Evolutionary conservation across 805 yeast species (phyloP).

Genomic region (Jamesozyma spencerorum): DNA sequence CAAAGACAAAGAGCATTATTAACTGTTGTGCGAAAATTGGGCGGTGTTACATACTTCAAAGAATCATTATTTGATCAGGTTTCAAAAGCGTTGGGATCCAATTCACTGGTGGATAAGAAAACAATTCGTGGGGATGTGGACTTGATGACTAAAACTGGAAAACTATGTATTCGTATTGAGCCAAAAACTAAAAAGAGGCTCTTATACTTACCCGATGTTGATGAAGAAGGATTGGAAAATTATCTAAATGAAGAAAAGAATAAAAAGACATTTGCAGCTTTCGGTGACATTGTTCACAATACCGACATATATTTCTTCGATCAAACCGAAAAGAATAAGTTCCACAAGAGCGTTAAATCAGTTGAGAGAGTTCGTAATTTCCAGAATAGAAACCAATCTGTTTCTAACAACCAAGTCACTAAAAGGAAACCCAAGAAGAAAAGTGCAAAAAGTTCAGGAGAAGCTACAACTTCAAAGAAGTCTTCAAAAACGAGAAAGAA

Average conservation of each 20-base stretch:
- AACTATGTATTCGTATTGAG: conserved; percentile 15
- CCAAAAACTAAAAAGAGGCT: conserved; percentile 15
- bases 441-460: background rate
- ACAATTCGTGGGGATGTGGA: conserved; percentile 42
- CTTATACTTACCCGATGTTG: conserved; percentile 18
- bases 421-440: conserved; percentile 2
- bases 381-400: conserved; percentile 12
- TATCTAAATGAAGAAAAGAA: conserved; percentile 23
- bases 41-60: conserved; percentile 41
- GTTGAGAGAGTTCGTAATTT: conserved; percentile 26
- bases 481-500: background rate
- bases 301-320: conserved; percentile 30
- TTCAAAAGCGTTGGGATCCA: conserved; percentile 35
- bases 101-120: conserved; percentile 40
- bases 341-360: conserved; percentile 24
- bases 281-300: conserved; percentile 21
- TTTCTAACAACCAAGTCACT: background rate
- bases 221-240: conserved; percentile 11
- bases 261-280: conserved; percentile 14
- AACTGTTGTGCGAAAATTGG: conserved; percentile 33
- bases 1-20: conserved; percentile 38
- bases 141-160: conserved; percentile 17
- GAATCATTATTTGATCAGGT: conserved; percentile 33
- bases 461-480: background rate
- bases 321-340: conserved; percentile 23